Base-by-base conservation (phyloP, 441 rosid genomes). In the Breynia disticha region DNA sequence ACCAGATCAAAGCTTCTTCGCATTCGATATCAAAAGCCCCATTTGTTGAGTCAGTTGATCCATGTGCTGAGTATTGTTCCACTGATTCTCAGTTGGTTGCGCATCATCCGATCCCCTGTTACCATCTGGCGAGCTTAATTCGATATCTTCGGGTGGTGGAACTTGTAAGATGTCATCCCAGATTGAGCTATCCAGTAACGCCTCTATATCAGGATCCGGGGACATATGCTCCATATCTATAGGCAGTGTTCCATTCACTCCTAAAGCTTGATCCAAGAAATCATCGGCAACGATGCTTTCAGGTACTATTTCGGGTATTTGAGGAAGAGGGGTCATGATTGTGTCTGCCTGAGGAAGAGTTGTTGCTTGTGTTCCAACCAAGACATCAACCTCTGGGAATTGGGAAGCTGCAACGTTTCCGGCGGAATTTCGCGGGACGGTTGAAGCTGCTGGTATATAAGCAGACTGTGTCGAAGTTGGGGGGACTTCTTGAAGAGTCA, bases 401-500 rank as follows among this genome's bases (percentile, higher is more conserved):
- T 57, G 73, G 61, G 76, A 50, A 32, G 70, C 65, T 54, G 76
- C 22, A 44, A 74, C 70, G 21, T 64, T 70, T 52, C 76, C 80
- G 67, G n/a, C 48, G 45, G 72, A 51, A 44, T 57, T 55, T 14
- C 16, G 19, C 6, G 74, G 48, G 32, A 70, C 22, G 48, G 65
- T 70, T 2, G 74, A 67, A 49, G 61, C 59, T 50, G 72, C 43
- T 32, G 75, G 65, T 48, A 46, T 48, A 56, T 50, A 53, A 16
- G 70, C 41, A 9, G 73, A 59, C 49, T 59, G 75, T 50, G 72
- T 71, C 42, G 79, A 72, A 66, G 81, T 69, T 61, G 79, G 82
- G 18, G 82, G 74, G 52, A 86, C 86, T 72, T 86, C 97, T 55
- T 81, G 93, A 67, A 93, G 90, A 47, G 86, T 80, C 61, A 81